Evolutionary conservation across 148 eudicot species (phyloP), one percentile per base, ranked within the genome.

Genomic region (Rhododendron ferrugineum): DNA sequence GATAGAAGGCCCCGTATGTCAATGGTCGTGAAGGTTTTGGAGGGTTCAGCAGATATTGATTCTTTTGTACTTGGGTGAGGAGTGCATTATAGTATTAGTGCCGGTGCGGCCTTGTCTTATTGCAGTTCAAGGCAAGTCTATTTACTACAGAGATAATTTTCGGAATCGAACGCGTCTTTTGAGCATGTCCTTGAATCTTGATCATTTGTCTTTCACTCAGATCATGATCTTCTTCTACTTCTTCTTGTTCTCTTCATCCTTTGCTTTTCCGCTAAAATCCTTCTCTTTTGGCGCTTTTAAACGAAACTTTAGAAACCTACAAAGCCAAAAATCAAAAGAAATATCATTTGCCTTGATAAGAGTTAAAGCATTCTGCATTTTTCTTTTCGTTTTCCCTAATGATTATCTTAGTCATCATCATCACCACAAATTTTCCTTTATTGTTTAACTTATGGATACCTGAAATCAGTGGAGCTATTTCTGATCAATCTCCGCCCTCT

Each of bases 311-410:
- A 85, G 85, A 82, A 88, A 47, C 84, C 79, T 73, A 86, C 81
- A 83, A 66, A 72, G 87, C 76, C 84, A 0, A 83, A 86, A 86
- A 82, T 40, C 13, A 86, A 82, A 88, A 88, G 88, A 89, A 86
- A 88, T 18, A 83, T 72, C 49, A 89, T 40, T 88, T 86, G 76
- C 88, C 92, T 90, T 80, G 91, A 88, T 94, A 83, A 70, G 92
- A 52, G 89, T 81, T 92, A 92, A 89, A 92, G 94, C 92, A 87
- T 37, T 44, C 70, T 89, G 75, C 92, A 88, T 90, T 82, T 46
- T 47, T 78, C 89, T 87, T 87, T 85, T 85, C n/a, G 47, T 85
- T 40, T 40, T 40, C 44, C 44, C 82, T 87, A 56, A 83, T 82
- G 83, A 87, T 79, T 32, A 80, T 79, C 84, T 80, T 86, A 60